Conservation (phyloP, 2,329 filamentous ascomycete genomes). For the Waltergamsia citrina region DNA sequence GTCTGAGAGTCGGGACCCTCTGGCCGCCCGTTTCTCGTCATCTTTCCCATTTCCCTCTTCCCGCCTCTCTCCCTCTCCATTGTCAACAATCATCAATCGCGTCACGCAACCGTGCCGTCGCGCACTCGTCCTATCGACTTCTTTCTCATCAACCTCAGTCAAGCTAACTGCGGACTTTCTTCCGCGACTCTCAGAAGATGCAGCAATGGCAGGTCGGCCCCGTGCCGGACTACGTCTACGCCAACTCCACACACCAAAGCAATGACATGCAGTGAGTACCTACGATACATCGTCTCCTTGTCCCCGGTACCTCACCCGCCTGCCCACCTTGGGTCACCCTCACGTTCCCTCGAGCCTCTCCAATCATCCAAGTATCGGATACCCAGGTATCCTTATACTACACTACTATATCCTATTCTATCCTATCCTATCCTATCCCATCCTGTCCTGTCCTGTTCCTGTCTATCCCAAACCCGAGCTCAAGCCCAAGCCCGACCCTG, state of each 20-base stretch:
- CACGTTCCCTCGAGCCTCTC: slow-evolving; percentile 1
- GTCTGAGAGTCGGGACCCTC: too few relatives aligned
- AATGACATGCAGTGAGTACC: slow-evolving; percentile 47
- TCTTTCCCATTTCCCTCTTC: not conserved
- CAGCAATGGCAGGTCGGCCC: slow-evolving; percentile 54
- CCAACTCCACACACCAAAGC: slow-evolving; percentile 41
- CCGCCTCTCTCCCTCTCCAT: not conserved
- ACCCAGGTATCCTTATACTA: not conserved
- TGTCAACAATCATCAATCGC: slow-evolving; percentile 1
- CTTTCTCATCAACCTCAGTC: not conserved
- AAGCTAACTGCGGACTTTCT: not conserved
- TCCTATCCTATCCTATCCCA: not conserved
- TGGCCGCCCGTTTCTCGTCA: not conserved
- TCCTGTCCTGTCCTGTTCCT: too few relatives aligned
- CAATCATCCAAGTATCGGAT: not conserved
- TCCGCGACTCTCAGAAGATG: slow-evolving; percentile 34
- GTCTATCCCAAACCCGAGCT: too few relatives aligned
- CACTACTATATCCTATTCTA: not conserved
- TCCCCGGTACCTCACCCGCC: slow-evolving; percentile 14
- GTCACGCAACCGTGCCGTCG: not conserved
- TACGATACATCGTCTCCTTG: slow-evolving; percentile 25
- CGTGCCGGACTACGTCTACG: slow-evolving; percentile 50
- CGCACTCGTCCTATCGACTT: not conserved
- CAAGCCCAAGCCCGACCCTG: too few relatives aligned
- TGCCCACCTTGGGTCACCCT: slow-evolving; percentile 1